Evolutionary conservation across 2,329 filamentous ascomycete genomes (phyloP).

Genomic region (Verticillium nonalfalfae): DNA sequence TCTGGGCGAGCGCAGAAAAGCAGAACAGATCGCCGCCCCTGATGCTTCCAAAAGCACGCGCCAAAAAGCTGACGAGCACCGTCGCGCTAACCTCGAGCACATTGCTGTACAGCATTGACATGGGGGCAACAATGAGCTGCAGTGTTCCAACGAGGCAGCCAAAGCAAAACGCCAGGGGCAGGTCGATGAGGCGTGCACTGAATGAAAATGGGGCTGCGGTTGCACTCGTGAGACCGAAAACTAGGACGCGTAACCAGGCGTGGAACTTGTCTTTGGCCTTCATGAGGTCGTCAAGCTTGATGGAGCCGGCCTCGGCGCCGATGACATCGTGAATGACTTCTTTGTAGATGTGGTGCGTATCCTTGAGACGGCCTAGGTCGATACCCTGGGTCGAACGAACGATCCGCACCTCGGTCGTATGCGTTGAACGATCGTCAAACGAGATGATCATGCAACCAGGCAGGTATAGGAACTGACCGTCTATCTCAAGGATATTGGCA

Average conservation of each 20-base stretch:
- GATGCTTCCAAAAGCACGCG: slow-evolving; percentile 58
- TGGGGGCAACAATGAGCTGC: slow-evolving; percentile 63
- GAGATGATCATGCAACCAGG: slow-evolving; percentile 91
- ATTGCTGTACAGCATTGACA: slow-evolving; percentile 61
- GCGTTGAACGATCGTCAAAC: slow-evolving; percentile 65
- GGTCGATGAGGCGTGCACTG: slow-evolving; percentile 61
- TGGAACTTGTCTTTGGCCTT: slow-evolving; percentile 48
- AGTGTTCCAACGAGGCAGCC: slow-evolving; percentile 65
- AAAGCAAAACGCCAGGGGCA: slow-evolving; percentile 65
- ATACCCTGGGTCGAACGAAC: slow-evolving; percentile 52
- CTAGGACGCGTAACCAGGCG: slow-evolving; percentile 46
- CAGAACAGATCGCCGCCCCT: slow-evolving; percentile 46
- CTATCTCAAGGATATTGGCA: slow-evolving; percentile 74
- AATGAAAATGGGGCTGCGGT: slow-evolving; percentile 72
- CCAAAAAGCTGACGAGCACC: slow-evolving; percentile 55
- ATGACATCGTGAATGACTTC: slow-evolving; percentile 57
- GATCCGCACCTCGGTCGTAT: slow-evolving; percentile 62
- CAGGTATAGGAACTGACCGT: slow-evolving; percentile 82
- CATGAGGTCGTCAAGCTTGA: slow-evolving; percentile 47
- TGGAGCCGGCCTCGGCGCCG: slow-evolving; percentile 50
- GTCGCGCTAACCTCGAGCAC: slow-evolving; percentile 59
- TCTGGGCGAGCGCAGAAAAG: slow-evolving; percentile 59
- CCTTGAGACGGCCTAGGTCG: slow-evolving; percentile 55
- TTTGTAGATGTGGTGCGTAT: slow-evolving; percentile 58
- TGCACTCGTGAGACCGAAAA: slow-evolving; percentile 68